Conservation (phyloP, 2,329 filamentous ascomycete genomes). For the Aureobasidium sp. region DNA sequence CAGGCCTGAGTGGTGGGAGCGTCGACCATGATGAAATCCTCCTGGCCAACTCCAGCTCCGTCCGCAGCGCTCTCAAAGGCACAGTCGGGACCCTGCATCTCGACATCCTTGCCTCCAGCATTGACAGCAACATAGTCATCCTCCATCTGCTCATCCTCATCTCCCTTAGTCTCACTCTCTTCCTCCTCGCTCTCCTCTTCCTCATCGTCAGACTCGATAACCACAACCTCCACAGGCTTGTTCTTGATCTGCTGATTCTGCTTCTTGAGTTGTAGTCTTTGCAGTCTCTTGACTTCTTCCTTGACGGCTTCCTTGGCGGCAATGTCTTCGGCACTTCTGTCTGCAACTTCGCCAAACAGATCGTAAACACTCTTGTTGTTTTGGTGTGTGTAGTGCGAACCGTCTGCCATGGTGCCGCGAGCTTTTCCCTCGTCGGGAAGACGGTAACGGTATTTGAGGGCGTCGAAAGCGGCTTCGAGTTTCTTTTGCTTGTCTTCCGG, state of each 20-base stretch:
- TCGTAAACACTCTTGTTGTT: background rate
- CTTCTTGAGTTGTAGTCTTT: background rate
- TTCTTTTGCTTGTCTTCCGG: background rate
- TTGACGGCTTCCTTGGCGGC: background rate
- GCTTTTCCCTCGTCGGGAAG: background rate
- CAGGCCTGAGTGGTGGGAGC: background rate
- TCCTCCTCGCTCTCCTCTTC: slow-evolving; percentile 15
- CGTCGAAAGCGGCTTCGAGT: background rate
- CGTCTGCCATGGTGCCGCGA: background rate
- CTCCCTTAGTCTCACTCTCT: background rate
- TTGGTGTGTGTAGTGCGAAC: background rate
- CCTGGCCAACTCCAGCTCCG: background rate
- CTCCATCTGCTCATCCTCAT: background rate
- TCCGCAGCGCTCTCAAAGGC: background rate
- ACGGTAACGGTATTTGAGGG: slow-evolving; percentile 12
- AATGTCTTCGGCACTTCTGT: background rate
- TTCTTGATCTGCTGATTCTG: background rate
- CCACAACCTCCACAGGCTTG: slow-evolving; percentile 13
- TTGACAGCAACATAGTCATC: background rate
- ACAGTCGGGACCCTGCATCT: background rate
- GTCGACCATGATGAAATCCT: slow-evolving; percentile 1
- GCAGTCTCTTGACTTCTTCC: background rate
- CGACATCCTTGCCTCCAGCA: background rate
- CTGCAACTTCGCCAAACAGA: background rate
- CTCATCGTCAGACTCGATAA: slow-evolving; percentile 18